These are phyloP conservation scores for Pestalotiopsis sp. DNA, from an alignment of 2,329 filamentous ascomycete species.

Conservation along the genomic window DNA sequence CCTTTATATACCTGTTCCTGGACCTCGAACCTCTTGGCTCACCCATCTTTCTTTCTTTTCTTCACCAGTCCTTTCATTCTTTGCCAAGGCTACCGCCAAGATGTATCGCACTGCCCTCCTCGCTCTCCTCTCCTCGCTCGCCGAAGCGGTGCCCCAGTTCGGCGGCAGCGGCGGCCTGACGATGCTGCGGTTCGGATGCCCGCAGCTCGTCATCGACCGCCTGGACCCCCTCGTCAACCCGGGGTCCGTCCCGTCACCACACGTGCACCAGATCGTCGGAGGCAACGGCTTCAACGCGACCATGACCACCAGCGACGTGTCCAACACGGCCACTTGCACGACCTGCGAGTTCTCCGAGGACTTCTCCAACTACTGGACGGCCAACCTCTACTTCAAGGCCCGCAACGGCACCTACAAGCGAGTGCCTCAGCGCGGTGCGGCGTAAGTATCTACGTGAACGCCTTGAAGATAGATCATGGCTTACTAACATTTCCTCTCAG, in stretches of 20 bases:
- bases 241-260: conserved; percentile 28
- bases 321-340: conserved; percentile 26
- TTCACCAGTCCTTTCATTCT: neutral
- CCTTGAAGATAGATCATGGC: neutral
- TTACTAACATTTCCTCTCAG: neutral
- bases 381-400: conserved; percentile 27
- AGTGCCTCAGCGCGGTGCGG: conserved; percentile 25
- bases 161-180: neutral
- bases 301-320: conserved; percentile 27
- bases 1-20: neutral
- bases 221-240: conserved; percentile 32
- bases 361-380: conserved; percentile 33
- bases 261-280: conserved; percentile 33
- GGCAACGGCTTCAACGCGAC: conserved; percentile 32
- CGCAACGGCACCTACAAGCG: conserved; percentile 31
- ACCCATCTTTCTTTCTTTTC: neutral
- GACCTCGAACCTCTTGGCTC: neutral
- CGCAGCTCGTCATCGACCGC: conserved; percentile 31
- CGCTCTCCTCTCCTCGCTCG: neutral
- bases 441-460: neutral
- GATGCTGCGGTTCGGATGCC: conserved; percentile 29
- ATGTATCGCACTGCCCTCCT: neutral
- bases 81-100: neutral
- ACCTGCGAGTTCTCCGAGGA: conserved; percentile 29
- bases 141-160: neutral